phyloP scores from a whole-genome alignment of 192 early-diverging fungal species.

The Spizellomyces punctatus region DNA sequence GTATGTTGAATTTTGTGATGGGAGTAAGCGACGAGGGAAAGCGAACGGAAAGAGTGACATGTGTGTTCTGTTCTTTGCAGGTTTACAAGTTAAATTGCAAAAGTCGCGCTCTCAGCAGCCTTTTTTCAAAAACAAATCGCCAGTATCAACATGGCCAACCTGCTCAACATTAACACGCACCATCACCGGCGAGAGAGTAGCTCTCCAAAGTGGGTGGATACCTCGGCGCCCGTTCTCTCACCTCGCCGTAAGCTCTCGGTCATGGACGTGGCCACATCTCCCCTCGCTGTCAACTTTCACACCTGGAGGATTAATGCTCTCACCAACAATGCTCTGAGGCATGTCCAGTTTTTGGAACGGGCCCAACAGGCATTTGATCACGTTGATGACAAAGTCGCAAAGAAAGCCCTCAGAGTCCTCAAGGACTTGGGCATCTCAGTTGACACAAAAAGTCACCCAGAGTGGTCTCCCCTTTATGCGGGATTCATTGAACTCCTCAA shows the following conservation, averaged over 20 bases:
- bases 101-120: no score
- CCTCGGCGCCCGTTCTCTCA: not conserved
- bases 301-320: slow-evolving; percentile 30
- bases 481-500: not conserved
- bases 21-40: no score
- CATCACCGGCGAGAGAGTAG: not conserved
- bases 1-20: no score
- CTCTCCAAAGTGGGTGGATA: not conserved
- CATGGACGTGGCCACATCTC: slow-evolving; percentile 23
- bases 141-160: no score
- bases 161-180: not conserved
- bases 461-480: not conserved
- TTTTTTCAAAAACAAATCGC: no score
- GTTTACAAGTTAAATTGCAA: no score
- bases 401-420: slow-evolving; percentile 11
- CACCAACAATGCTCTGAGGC: slow-evolving; percentile 15
- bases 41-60: no score
- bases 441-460: not conserved
- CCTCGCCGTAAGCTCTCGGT: slow-evolving; percentile 13
- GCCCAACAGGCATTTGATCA: slow-evolving; percentile 9
- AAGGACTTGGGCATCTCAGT: slow-evolving; percentile 20
- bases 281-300: slow-evolving; percentile 34
- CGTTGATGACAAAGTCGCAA: not conserved
- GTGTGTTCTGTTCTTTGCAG: no score
- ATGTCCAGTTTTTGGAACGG: slow-evolving; percentile 6